These are phyloP conservation scores for Candida dajiaensis DNA, from an alignment of 805 yeast genomes.

Conservation along the genomic window DNA sequence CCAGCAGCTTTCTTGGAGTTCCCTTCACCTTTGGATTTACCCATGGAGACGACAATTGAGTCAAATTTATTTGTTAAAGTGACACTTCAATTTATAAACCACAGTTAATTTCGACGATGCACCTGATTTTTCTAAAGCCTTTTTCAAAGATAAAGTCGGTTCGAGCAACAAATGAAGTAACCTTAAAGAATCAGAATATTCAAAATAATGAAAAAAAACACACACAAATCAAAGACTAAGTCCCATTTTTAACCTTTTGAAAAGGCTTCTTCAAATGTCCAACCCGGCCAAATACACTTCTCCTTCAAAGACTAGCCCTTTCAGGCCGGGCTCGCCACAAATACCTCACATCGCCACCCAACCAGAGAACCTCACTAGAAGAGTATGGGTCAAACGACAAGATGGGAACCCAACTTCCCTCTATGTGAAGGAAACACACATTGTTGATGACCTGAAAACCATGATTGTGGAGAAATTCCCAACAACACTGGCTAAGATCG, in stretches of 20 bases:
- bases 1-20: slow-evolving; percentile 57
- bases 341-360: slow-evolving; percentile 12
- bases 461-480: slow-evolving; percentile 61
- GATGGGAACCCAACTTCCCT: slow-evolving; percentile 66
- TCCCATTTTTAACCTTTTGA: not conserved
- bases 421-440: slow-evolving; percentile 50
- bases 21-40: slow-evolving; percentile 32
- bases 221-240: no score
- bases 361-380: slow-evolving; percentile 17
- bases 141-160: not conserved
- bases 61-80: not conserved
- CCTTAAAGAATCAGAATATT: no score
- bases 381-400: slow-evolving; percentile 52
- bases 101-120: not conserved
- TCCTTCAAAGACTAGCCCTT: slow-evolving; percentile 5
- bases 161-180: not conserved
- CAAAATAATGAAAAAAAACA: no score
- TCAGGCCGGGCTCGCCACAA: slow-evolving; percentile 9
- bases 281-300: slow-evolving; percentile 11
- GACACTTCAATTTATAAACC: no score
- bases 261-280: not conserved
- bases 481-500: slow-evolving; percentile 50
- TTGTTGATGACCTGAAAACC: slow-evolving; percentile 78
- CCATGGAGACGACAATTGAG: not conserved
- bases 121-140: not conserved